Base-by-base conservation (phyloP, 1,139 yeast species). In the Candida sp. region DNA sequence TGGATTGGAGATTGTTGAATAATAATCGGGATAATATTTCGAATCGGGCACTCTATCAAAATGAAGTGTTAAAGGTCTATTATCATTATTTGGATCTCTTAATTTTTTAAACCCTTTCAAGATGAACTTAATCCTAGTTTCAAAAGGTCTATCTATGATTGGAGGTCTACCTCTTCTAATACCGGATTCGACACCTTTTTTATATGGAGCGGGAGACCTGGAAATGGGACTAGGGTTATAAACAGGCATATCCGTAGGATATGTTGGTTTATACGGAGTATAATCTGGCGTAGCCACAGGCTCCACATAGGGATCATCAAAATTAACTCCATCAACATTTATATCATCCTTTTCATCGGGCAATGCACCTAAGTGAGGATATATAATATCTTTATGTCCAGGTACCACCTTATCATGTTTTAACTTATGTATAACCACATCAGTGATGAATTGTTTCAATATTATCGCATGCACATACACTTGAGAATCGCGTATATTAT, bases 121-220 rank as follows among this genome's bases (percentile, higher is more conserved):
- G 36, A 93, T 84, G 49, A 88, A 82, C 63, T 91, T 91, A 60
- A 91, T 90, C 50, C 97, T 76, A 54, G 89, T 90, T 64, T 93
- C 97, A 63, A 86, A 91, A 4, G 97, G 97, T 55, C 87, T 83
- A 63, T 91, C 98, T 45, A 91, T 95, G 43, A 91, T 87, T 1
- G 98, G 98, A 6, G 98, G 98, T 57, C 97, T 80, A 36, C 97
- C 97, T 57, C 98, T 76, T 62, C 88, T 83, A 43, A 81, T 81
- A 50, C 90, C 85, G 43, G 80, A 74, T 49, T 81, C 87, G 21
- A 50, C 45, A 21, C 52, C 48, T 23, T 50, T 49, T 23, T 39
- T 46, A 34, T 42, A 48, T 27, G 51, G 50, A 5, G 52, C 40
- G 8, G 51, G 41, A 9, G 51, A 46, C 5, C 42, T 38, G 4